These are phyloP conservation scores for Epichloe gansuensis DNA, from an alignment of 2,329 filamentous ascomycete species.

Conservation along the genomic window DNA sequence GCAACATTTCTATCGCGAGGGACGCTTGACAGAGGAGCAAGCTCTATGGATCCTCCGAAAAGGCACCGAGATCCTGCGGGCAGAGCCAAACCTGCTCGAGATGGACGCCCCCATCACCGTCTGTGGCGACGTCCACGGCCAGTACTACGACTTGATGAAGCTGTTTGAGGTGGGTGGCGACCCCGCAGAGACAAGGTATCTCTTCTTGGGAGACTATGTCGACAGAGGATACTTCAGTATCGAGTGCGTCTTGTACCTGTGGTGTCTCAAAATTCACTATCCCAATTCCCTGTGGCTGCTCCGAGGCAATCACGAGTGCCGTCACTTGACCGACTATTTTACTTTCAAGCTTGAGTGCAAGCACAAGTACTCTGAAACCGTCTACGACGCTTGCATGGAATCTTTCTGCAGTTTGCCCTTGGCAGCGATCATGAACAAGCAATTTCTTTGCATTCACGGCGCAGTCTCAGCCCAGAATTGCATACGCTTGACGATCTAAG, in stretches of 20 bases:
- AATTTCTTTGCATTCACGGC: constrained; percentile 96
- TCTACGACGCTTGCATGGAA: constrained; percentile 98
- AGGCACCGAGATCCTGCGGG: constrained; percentile 74
- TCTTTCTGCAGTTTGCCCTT: constrained; percentile 90
- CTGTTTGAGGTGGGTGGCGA: constrained; percentile 97
- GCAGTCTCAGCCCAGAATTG: constrained; percentile 88
- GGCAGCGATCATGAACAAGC: constrained; percentile 99
- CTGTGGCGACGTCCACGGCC: constrained; percentile 94
- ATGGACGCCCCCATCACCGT: constrained; percentile 99
- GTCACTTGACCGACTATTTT: constrained; percentile 98
- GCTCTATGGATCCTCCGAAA: constrained; percentile 87
- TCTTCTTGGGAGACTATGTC: constrained; percentile 96
- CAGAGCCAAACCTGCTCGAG: constrained; percentile 91
- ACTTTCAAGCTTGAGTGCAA: constrained; percentile 99
- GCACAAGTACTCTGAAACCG: constrained; percentile 93
- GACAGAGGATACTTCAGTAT: constrained; percentile 98
- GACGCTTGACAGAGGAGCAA: constrained; percentile 91
- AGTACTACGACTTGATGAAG: constrained; percentile 99
- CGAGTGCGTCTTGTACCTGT: constrained; percentile 95
- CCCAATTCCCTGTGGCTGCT: constrained; percentile 94
- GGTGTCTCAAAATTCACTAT: constrained; percentile 98
- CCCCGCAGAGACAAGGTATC: constrained; percentile 87
- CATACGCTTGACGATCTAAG: constrained; percentile 92
- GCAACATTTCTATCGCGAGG: constrained; percentile 96
- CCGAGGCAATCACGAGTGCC: constrained; percentile 95